Conservation (phyloP, 1,284 basidiomycete species). For the Dichomitus squalens region DNA sequence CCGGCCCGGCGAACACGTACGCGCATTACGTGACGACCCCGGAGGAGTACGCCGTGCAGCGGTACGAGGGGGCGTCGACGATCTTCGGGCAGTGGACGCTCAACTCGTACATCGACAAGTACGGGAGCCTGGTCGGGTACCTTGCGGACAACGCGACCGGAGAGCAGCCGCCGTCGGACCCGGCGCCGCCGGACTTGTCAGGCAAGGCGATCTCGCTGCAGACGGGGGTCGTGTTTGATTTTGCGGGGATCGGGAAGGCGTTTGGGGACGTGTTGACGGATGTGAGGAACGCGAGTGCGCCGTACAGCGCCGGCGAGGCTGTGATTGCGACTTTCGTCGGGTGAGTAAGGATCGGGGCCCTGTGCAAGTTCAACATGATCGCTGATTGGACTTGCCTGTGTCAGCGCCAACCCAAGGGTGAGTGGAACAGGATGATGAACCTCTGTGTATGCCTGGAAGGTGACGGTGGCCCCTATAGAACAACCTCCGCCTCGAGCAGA, state of each 20-base stretch:
- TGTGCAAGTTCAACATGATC: background rate
- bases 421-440: conserved; percentile 22
- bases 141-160: conserved; percentile 50
- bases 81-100: conserved; percentile 79
- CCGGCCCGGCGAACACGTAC: conserved; percentile 83
- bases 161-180: conserved; percentile 57
- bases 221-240: conserved; percentile 67
- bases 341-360: conserved; percentile 20
- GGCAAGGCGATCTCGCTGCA: conserved; percentile 71
- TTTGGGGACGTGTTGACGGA: conserved; percentile 74
- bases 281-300: conserved; percentile 44
- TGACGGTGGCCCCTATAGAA: conserved; percentile 51
- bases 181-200: conserved; percentile 68
- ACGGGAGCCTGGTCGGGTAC: conserved; percentile 64
- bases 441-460: background rate
- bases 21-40: conserved; percentile 75
- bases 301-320: conserved; percentile 60
- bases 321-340: conserved; percentile 72
- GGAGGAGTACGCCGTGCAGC: conserved; percentile 77
- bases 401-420: conserved; percentile 72
- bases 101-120: conserved; percentile 81
- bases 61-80: conserved; percentile 84
- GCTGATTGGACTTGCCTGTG: background rate
- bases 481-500: conserved; percentile 74
- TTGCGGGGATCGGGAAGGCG: conserved; percentile 52